Conservation (phyloP, 2,329 filamentous ascomycete species). For the Apiospora aurea region DNA sequence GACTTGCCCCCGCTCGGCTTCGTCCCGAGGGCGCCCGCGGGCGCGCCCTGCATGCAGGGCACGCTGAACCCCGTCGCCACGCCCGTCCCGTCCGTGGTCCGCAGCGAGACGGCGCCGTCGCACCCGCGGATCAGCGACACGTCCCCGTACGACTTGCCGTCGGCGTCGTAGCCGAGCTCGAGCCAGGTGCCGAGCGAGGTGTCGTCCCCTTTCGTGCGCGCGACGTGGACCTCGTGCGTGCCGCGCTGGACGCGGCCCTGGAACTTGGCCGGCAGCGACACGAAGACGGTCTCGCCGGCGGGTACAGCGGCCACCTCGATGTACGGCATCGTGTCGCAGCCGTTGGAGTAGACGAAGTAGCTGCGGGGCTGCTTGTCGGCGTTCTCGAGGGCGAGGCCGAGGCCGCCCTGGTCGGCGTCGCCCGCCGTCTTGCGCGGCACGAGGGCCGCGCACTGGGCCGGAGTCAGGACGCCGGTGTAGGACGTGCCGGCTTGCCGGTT, state of each 20-base stretch:
- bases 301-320: constrained; percentile 28
- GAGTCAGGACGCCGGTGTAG: background rate
- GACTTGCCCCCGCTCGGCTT: background rate
- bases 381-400: constrained; percentile 30
- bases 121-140: constrained; percentile 34
- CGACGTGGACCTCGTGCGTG: constrained; percentile 27
- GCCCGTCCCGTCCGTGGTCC: constrained; percentile 25
- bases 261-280: constrained; percentile 29
- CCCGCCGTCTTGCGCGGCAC: background rate
- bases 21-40: background rate
- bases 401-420: constrained; percentile 25
- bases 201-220: constrained; percentile 25
- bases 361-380: constrained; percentile 27
- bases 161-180: constrained; percentile 29
- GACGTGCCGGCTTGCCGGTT: background rate
- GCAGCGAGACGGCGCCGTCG: constrained; percentile 30
- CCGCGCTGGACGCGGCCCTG: constrained; percentile 33
- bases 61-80: constrained; percentile 28
- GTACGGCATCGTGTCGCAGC: constrained; percentile 30
- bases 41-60: constrained; percentile 10
- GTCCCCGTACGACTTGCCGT: constrained; percentile 28
- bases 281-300: constrained; percentile 26
- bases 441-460: background rate
- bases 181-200: constrained; percentile 32
- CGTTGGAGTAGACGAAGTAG: constrained; percentile 33